Conservation (phyloP, 2,329 filamentous ascomycete species). For the Onygenales sp. region DNA sequence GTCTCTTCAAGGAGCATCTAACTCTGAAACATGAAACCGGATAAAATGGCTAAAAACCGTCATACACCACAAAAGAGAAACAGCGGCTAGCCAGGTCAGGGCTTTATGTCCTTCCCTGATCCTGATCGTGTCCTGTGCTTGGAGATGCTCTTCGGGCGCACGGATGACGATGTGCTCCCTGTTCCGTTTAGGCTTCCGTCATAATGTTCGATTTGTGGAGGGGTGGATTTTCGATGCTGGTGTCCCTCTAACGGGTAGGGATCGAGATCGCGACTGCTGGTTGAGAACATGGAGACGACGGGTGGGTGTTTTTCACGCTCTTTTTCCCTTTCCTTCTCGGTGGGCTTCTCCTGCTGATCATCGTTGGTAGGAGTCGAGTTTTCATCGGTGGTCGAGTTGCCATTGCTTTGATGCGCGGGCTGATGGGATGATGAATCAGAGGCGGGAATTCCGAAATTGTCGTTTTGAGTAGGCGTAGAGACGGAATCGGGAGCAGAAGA, state of each 20-base stretch:
- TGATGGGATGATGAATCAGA: slow-evolving; percentile 6
- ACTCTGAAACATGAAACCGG: too few relatives aligned
- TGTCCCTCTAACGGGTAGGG: slow-evolving; percentile 30
- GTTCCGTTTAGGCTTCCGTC: slow-evolving; percentile 11
- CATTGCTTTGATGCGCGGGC: slow-evolving; percentile 35
- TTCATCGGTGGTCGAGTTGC: slow-evolving; percentile 7
- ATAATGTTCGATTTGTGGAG: slow-evolving; percentile 19
- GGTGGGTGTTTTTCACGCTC: slow-evolving; percentile 30
- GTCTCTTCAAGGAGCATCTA: too few relatives aligned
- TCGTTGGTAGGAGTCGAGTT: not conserved
- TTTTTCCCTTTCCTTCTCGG: slow-evolving; percentile 4
- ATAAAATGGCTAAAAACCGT: too few relatives aligned
- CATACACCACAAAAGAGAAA: not conserved
- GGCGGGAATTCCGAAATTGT: slow-evolving; percentile 9
- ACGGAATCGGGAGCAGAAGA: slow-evolving; percentile 14
- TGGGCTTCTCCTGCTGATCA: not conserved
- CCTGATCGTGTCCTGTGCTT: slow-evolving; percentile 7
- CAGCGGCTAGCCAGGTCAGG: not conserved
- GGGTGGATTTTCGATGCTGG: slow-evolving; percentile 15
- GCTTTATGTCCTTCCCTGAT: not conserved
- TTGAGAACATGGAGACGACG: slow-evolving; percentile 43
- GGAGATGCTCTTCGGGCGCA: slow-evolving; percentile 11
- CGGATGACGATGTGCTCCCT: slow-evolving; percentile 5
- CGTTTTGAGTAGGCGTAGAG: slow-evolving; percentile 22
- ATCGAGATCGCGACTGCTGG: slow-evolving; percentile 42